Evolutionary conservation across 306 rosid species (phyloP), one percentile per base, ranked within the genome.

Genomic region (Senna tora): DNA sequence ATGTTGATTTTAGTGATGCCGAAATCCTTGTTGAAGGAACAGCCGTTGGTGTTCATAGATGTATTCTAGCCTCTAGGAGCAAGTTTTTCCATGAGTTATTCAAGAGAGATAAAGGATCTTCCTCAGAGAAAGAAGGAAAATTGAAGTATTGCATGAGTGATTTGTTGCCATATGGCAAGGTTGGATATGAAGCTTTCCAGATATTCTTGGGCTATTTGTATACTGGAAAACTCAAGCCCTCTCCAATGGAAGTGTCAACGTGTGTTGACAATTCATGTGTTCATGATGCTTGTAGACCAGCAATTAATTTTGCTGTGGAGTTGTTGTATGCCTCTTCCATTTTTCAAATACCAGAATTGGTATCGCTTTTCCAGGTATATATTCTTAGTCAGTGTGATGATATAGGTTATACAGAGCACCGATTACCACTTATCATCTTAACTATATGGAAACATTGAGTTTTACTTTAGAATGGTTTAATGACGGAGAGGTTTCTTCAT

Each of bases 221-320:
- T 75, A 86, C 95, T 1, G 97, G 96, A 72, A 94, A 91, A 81
- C 92, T 89, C 15, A 86, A 85, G 66, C 85, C 87, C 9, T 85
- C 93, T 7, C 95, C 96, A 32, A 75, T 57, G 34, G 95, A 94
- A 79, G 93, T 91, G 33, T 87, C 99, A 49, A 94, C 87, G 2
- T 94, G 99, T 65, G 95, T 91, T 70, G 99, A 94, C 69, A 85
- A 79, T 50, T 65, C 9, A 39, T 94, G 99, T 71, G 76, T 72
- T 0, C 99, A 94, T 80, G 95, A 91, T 76, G 92, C 97, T 1
- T 94, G 99, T 47, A 80, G 96, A n/a, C 99, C 97, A 66, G 96
- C 96, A 33, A 85, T 94, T 49, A 87, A 79, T 79, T 91, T 87
- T 73, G 90, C 92, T 32, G 88, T 94, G 82, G 96, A 94, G 83